Base-by-base conservation (phyloP, 2,329 filamentous ascomycete species). In the Penicillium janthinellum region DNA sequence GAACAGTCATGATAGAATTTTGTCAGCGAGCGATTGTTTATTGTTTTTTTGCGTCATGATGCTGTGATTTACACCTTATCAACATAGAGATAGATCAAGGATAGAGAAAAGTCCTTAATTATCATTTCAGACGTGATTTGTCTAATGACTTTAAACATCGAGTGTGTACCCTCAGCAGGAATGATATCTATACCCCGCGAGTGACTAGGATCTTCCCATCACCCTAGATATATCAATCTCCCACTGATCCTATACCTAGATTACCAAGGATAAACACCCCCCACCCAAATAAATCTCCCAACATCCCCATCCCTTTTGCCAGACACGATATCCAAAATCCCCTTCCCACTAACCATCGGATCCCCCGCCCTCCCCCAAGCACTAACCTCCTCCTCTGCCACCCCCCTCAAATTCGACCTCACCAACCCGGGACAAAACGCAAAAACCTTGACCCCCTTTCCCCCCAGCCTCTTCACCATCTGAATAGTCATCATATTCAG, bases 401-500 rank as follows among this genome's bases (percentile, higher is more conserved):
- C 48, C 7, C 48, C 48, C 17, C 48, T 17, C 10, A 51, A 10
- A 6, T 22, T 35, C 5, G 48, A 51, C 22, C 48, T n/a, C 31
- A 51, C 48, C 5, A 51, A 31, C 20, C 48, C 48, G 1, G 48
- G 48, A 34, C 48, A 51, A 38, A 38, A 51, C 3, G 48, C 48
- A n/a, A 51, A 51, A 5, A 51, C 48, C 6, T 34, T 69, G 8
- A 74, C 49, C 17, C 57, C 59, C 42, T 55, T 42, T 2, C 31
- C 38, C 8, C 58, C 55, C 4, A 64, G 47, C 17, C 52, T 48
- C 59, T 65, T 65, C 28, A 67, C 59, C 57, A 59, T 54, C 37
- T 66, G 63, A 17, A 67, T 20, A 3, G 55, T 61, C 14, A 61
- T 57, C 62, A 66, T 67, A 35, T 67, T 62, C 31, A 69, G 25